A percentile compares a stretch with the other conserved stretches of the same genome.
These are phyloP conservation scores for Pulveroboletus ravenelii DNA, from an alignment of 768 basidiomycete species.

Conservation along the genomic window DNA sequence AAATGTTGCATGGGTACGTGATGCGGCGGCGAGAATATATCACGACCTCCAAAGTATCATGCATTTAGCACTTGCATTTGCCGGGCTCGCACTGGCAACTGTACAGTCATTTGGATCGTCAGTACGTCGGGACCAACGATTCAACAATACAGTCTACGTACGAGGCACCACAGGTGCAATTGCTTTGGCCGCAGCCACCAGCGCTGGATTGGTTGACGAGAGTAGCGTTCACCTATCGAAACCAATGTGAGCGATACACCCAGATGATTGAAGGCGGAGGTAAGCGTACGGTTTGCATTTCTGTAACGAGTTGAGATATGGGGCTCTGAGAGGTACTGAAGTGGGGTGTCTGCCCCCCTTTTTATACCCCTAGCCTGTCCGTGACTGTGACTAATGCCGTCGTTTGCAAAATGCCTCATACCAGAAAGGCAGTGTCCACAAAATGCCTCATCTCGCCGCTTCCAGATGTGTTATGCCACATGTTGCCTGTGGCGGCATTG, in stretches of 20 bases:
- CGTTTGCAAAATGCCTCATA: background rate
- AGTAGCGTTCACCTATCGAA: conserved; percentile 5
- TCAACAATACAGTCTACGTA: background rate
- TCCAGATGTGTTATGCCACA: background rate
- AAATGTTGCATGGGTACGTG: too few species aligned
- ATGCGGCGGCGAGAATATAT: too few species aligned
- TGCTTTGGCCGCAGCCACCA: conserved; percentile 1
- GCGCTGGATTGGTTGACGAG: conserved; percentile 14
- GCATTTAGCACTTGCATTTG: conserved; percentile 11
- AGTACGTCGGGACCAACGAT: background rate
- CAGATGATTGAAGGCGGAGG: background rate
- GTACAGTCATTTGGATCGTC: background rate
- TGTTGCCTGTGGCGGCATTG: background rate
- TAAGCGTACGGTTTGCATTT: conserved; percentile 17
- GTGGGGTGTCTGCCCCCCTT: background rate
- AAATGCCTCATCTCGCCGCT: background rate
- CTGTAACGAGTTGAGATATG: background rate
- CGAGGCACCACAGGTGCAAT: conserved; percentile 11
- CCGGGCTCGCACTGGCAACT: conserved; percentile 17
- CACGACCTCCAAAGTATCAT: too few species aligned
- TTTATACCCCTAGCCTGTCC: conserved; percentile 7
- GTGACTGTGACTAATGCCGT: too few species aligned
- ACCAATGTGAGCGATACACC: background rate
- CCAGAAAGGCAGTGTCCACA: background rate
- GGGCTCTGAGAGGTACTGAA: background rate